phyloP scores from a whole-genome alignment of 805 yeast genomes.

The Ogataea saltuana region DNA sequence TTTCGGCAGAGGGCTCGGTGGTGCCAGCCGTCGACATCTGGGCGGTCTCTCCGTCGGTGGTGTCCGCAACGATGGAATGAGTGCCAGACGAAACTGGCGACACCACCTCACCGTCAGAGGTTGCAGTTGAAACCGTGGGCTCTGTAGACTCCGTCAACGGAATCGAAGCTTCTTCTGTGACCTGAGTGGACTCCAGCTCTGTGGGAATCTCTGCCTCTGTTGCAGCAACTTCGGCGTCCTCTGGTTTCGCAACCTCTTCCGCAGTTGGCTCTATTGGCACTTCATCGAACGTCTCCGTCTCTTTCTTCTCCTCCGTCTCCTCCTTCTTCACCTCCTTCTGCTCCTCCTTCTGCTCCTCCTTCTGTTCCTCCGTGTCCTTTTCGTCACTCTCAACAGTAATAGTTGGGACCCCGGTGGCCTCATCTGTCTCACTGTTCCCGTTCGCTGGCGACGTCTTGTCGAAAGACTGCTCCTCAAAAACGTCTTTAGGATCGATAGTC shows the following conservation, averaged over 20 bases:
- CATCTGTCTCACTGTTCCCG: conserved; percentile 1
- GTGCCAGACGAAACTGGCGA: conserved; percentile 4
- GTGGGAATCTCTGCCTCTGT: background rate
- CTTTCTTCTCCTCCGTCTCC: conserved; percentile 6
- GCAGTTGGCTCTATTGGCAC: conserved; percentile 12
- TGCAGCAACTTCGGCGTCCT: conserved; percentile 2
- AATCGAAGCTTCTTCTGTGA: background rate
- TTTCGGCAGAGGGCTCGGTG: conserved; percentile 1
- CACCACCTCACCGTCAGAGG: too few relatives aligned
- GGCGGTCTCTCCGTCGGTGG: background rate
- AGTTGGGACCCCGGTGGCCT: conserved; percentile 15
- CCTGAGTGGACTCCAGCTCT: background rate
- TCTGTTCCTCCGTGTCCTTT: conserved; percentile 5
- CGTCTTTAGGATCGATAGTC: conserved; percentile 19
- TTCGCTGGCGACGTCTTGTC: conserved; percentile 3
- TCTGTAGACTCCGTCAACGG: background rate
- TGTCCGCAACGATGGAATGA: conserved; percentile 7
- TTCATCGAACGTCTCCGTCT: conserved; percentile 3
- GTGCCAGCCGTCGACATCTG: conserved; percentile 3
- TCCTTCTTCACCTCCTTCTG: background rate
- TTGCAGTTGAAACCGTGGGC: background rate
- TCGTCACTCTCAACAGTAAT: conserved; percentile 15
- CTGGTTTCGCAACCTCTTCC: background rate
- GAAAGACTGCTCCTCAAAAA: conserved; percentile 19
- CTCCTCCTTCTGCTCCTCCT: conserved; percentile 9